Conservation (phyloP, 768 basidiomycete genomes). For the Vararia minispora region DNA sequence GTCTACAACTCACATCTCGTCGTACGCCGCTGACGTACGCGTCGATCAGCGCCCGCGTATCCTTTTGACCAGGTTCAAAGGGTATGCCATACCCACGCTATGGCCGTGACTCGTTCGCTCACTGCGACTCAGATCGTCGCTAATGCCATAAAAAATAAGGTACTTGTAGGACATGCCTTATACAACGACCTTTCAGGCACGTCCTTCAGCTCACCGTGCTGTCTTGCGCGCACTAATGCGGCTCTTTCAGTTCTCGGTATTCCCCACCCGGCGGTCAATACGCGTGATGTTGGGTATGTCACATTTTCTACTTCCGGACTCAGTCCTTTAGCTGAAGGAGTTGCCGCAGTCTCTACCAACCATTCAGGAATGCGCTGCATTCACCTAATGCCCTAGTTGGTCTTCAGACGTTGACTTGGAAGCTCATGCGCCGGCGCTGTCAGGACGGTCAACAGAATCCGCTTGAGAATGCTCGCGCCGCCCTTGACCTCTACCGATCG, state of each 20-base stretch:
- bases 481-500: slow-evolving; percentile 42
- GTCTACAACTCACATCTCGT: slow-evolving; percentile 8
- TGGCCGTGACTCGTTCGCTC: too few relatives aligned
- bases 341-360: slow-evolving; percentile 77
- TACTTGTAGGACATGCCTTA: slow-evolving; percentile 65
- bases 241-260: slow-evolving; percentile 55
- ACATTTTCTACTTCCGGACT: too few relatives aligned
- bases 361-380: slow-evolving; percentile 63
- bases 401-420: slow-evolving; percentile 72
- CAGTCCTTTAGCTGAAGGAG: too few relatives aligned
- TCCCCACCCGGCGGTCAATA: slow-evolving; percentile 66
- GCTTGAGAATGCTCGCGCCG: slow-evolving; percentile 68
- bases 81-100: too few relatives aligned
- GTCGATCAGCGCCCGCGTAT: slow-evolving; percentile 33
- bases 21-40: background rate
- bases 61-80: slow-evolving; percentile 57
- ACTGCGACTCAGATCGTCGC: slow-evolving; percentile 54
- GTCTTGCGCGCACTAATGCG: slow-evolving; percentile 2
- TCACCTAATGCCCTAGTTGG: slow-evolving; percentile 59
- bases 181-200: slow-evolving; percentile 77
- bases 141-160: slow-evolving; percentile 54
- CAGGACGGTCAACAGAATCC: slow-evolving; percentile 64
- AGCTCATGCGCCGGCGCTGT: slow-evolving; percentile 68
- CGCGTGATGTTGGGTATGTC: slow-evolving; percentile 74
- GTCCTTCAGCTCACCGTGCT: slow-evolving; percentile 11